Percentiles rank a stretch among this genome's conserved stretches.
These are phyloP conservation scores for Hortiboletus campestris DNA, from an alignment of 768 basidiomycete species.

Conservation along the genomic window DNA sequence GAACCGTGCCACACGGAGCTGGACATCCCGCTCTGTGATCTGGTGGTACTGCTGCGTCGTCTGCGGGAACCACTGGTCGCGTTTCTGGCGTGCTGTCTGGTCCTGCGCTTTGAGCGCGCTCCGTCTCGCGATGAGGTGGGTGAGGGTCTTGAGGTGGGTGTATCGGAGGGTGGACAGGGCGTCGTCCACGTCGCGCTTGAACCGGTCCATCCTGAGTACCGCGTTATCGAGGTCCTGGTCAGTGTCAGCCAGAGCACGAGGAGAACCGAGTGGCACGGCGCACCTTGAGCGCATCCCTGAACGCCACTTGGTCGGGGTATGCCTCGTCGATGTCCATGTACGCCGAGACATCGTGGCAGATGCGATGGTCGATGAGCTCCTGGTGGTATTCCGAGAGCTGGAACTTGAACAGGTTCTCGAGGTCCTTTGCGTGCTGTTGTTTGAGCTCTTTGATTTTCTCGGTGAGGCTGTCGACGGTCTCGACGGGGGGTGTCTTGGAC, in stretches of 20 bases:
- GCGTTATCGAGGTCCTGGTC: conserved; percentile 20
- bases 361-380: conserved; percentile 32
- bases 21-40: conserved; percentile 39
- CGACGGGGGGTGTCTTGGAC: conserved; percentile 6
- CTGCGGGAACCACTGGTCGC: conserved; percentile 36
- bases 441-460: conserved; percentile 32
- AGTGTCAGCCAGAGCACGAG: neutral
- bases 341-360: conserved; percentile 22
- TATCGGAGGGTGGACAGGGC: conserved; percentile 30
- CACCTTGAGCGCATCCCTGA: conserved; percentile 25
- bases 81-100: conserved; percentile 17
- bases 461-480: conserved; percentile 27
- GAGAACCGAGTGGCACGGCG: neutral
- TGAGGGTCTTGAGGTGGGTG: conserved; percentile 27
- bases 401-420: conserved; percentile 29
- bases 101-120: conserved; percentile 18
- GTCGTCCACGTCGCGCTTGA: conserved; percentile 29
- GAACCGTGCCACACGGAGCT: conserved; percentile 52
- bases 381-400: conserved; percentile 33
- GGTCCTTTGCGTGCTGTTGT: conserved; percentile 28
- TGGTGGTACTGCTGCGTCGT: conserved; percentile 28
- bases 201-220: conserved; percentile 16
- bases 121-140: conserved; percentile 15
- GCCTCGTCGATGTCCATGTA: conserved; percentile 30
- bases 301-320: conserved; percentile 26